Evolutionary conservation across 2,329 filamentous ascomycete species (phyloP).

Genomic region (Fusarium equiseti): DNA sequence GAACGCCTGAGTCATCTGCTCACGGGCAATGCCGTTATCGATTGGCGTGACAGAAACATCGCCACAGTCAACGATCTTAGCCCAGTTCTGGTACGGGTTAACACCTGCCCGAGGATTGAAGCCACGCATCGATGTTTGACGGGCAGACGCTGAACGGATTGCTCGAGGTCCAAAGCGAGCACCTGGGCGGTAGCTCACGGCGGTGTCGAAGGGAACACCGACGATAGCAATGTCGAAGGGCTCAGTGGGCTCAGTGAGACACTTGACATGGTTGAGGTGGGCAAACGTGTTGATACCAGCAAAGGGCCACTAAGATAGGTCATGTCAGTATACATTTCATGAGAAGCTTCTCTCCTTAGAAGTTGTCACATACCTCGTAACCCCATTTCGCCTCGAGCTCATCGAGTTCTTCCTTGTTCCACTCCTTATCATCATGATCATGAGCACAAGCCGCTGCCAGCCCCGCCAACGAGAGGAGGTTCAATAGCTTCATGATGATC

Average conservation of each 20-base stretch:
- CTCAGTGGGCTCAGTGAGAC: slow-evolving; percentile 73
- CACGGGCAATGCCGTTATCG: slow-evolving; percentile 83
- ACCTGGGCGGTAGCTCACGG: slow-evolving; percentile 70
- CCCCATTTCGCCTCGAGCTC: slow-evolving; percentile 70
- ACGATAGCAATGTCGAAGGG: slow-evolving; percentile 78
- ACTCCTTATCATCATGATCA: slow-evolving; percentile 57
- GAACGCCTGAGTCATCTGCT: slow-evolving; percentile 87
- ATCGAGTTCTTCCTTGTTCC: slow-evolving; percentile 62
- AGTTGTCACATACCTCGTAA: slow-evolving; percentile 59
- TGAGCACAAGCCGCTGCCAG: slow-evolving; percentile 48
- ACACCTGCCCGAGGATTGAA: slow-evolving; percentile 84
- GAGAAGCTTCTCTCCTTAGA: neutral
- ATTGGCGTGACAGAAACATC: slow-evolving; percentile 90
- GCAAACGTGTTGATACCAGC: slow-evolving; percentile 81
- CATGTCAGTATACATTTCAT: slow-evolving; percentile 12
- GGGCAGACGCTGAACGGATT: slow-evolving; percentile 84
- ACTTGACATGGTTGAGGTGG: slow-evolving; percentile 76
- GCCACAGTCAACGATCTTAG: slow-evolving; percentile 87
- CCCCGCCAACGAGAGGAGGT: slow-evolving; percentile 46
- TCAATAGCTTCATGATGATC: slow-evolving; percentile 48
- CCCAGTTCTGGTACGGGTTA: slow-evolving; percentile 87
- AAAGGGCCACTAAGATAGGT: slow-evolving; percentile 61
- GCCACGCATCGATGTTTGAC: slow-evolving; percentile 83
- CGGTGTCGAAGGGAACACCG: slow-evolving; percentile 80
- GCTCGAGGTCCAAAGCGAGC: slow-evolving; percentile 88